Evolutionary conservation across 192 early-diverging fungal genomes (phyloP).

Genomic region (Coemansia sp.): DNA sequence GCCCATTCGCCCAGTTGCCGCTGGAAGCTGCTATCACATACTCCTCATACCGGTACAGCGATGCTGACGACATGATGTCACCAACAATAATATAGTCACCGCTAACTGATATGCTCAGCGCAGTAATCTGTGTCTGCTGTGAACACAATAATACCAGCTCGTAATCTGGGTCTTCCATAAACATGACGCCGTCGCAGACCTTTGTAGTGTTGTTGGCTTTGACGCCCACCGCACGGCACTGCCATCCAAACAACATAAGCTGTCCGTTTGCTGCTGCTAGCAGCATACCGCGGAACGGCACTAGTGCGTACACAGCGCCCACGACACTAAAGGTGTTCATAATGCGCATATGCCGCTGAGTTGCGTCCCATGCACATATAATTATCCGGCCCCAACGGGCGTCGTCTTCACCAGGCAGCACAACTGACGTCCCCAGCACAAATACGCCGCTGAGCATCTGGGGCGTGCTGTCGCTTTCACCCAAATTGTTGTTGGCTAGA

Average conservation of each 20-base stretch:
- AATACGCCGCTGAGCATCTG: slow-evolving; percentile 53
- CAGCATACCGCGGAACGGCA: slow-evolving; percentile 62
- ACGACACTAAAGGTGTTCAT: slow-evolving; percentile 51
- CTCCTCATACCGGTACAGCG: slow-evolving; percentile 55
- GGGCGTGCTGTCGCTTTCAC: background rate
- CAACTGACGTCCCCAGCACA: slow-evolving; percentile 74
- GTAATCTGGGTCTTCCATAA: slow-evolving; percentile 11
- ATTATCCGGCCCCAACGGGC: slow-evolving; percentile 72
- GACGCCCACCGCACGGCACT: slow-evolving; percentile 9
- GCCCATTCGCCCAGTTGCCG: background rate
- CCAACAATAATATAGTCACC: slow-evolving; percentile 77
- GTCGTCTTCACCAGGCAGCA: slow-evolving; percentile 60
- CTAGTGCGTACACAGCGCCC: slow-evolving; percentile 65
- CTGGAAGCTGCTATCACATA: background rate
- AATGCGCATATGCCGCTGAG: slow-evolving; percentile 54
- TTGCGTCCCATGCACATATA: slow-evolving; percentile 59
- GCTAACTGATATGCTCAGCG: slow-evolving; percentile 57
- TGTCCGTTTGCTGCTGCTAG: slow-evolving; percentile 66
- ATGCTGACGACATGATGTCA: slow-evolving; percentile 80
- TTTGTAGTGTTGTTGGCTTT: background rate
- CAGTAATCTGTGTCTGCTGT: slow-evolving; percentile 60
- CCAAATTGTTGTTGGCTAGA: background rate
- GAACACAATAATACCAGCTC: slow-evolving; percentile 39
- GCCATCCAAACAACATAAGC: slow-evolving; percentile 41
- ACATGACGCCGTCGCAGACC: slow-evolving; percentile 4